Conservation (phyloP, 345 rosid species). For the Hibiscus mutabilis region DNA sequence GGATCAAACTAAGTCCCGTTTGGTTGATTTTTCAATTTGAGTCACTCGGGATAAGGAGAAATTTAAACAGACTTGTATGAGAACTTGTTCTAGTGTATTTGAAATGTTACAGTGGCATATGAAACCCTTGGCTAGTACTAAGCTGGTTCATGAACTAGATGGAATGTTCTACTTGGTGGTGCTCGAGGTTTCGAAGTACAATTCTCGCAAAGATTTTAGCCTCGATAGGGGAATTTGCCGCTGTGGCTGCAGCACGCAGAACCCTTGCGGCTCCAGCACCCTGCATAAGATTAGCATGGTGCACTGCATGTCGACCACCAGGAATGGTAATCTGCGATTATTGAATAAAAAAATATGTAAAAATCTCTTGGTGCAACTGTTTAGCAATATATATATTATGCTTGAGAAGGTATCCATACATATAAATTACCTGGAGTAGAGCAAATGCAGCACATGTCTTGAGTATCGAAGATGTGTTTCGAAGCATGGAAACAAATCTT, state of each 20-base stretch:
- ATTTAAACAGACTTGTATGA: neutral
- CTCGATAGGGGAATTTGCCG: conserved; percentile 72
- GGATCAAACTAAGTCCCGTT: neutral
- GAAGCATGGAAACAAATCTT: conserved; percentile 67
- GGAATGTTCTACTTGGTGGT: conserved; percentile 47
- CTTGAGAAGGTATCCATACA: too few species aligned
- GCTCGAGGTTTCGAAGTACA: conserved; percentile 76
- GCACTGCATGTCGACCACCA: conserved; percentile 78
- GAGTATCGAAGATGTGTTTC: conserved; percentile 50
- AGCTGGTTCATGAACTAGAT: neutral
- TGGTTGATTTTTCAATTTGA: neutral
- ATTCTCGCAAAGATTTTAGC: conserved; percentile 81
- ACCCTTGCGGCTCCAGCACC: conserved; percentile 67
- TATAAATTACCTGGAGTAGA: conserved; percentile 55
- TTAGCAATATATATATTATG: neutral
- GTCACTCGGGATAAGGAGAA: neutral
- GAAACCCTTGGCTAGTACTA: too few species aligned
- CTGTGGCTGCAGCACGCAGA: conserved; percentile 80
- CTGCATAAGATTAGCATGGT: conserved; percentile 88
- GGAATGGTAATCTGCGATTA: conserved; percentile 71
- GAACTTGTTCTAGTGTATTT: too few species aligned
- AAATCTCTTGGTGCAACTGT: neutral
- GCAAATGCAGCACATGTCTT: conserved; percentile 85
- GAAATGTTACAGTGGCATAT: too few species aligned
- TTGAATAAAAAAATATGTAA: neutral